Conservation (phyloP, 2,329 filamentous ascomycete genomes). For the Diatrype stigma region DNA sequence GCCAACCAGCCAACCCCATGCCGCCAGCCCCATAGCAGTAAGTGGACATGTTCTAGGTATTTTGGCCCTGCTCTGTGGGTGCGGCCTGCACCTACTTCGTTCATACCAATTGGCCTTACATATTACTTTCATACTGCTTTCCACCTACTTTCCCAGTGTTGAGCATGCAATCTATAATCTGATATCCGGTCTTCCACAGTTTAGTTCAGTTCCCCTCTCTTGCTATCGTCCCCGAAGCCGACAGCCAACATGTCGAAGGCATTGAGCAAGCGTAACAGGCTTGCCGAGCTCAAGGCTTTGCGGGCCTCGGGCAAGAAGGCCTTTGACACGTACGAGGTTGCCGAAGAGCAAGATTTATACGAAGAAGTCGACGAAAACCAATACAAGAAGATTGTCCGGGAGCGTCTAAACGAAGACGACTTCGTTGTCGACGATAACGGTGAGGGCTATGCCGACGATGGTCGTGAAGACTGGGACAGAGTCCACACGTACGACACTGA, state of each 20-base stretch:
- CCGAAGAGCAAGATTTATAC: conserved; percentile 81
- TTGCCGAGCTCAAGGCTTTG: conserved; percentile 78
- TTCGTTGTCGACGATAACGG: conserved; percentile 99
- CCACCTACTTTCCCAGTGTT: neutral
- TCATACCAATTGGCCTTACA: neutral
- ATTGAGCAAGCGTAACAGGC: conserved; percentile 43
- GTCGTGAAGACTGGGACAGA: conserved; percentile 89
- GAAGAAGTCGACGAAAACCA: conserved; percentile 95
- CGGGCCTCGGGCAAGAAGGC: conserved; percentile 88
- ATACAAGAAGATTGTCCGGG: conserved; percentile 93
- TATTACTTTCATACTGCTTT: neutral
- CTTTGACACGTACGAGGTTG: conserved; percentile 80
- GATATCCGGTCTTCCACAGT: neutral
- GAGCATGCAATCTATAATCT: neutral
- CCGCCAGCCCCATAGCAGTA: neutral
- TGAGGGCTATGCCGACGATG: conserved; percentile 93
- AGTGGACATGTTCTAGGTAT: neutral
- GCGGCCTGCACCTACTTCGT: neutral
- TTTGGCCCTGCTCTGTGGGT: neutral
- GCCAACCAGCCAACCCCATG: neutral
- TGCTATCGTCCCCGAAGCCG: conserved; percentile 5
- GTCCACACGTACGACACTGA: conserved; percentile 65
- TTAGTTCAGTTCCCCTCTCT: neutral
- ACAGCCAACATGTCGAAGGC: conserved; percentile 37
- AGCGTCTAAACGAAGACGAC: conserved; percentile 87